These are phyloP conservation scores for Heterobasidion annosum DNA, from an alignment of 1,284 basidiomycete species.

Conservation along the genomic window DNA sequence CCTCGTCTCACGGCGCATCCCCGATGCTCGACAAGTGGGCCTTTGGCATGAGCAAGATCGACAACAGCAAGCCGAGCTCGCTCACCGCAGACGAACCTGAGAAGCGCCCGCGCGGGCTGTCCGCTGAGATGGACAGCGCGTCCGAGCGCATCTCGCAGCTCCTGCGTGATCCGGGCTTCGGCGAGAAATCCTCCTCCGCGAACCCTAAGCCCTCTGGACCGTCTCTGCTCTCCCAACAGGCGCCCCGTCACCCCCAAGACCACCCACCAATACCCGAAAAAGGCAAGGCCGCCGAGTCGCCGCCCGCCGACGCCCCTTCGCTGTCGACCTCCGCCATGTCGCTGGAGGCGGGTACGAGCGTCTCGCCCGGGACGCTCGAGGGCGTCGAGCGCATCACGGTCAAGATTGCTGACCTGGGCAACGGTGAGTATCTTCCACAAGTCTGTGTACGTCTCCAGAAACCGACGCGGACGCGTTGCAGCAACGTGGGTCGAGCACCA, in stretches of 20 bases:
- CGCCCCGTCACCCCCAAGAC: conserved; percentile 26
- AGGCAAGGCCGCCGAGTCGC: conserved; percentile 9
- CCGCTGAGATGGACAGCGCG: conserved; percentile 29
- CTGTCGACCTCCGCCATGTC: conserved; percentile 26
- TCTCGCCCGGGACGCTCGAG: conserved; percentile 13
- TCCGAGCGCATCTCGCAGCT: conserved; percentile 61
- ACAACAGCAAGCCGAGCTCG: conserved; percentile 18
- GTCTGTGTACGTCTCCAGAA: conserved; percentile 6
- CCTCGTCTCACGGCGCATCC: conserved; percentile 54
- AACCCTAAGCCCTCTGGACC: conserved; percentile 44
- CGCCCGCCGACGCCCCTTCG: conserved; percentile 2
- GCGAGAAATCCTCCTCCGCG: conserved; percentile 41
- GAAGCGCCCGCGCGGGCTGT: conserved; percentile 12
- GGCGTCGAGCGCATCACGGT: conserved; percentile 86
- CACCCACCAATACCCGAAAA: conserved; percentile 15
- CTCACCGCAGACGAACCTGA: conserved; percentile 10
- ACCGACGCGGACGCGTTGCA: conserved; percentile 17
- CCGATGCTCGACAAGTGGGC: conserved; percentile 88
- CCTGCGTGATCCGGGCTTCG: conserved; percentile 43
- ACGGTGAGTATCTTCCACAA: conserved; percentile 42
- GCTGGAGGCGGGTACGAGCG: conserved; percentile 22
- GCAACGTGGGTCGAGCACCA: conserved; percentile 87
- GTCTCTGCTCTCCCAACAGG: conserved; percentile 77
- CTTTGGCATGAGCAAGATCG: conserved; percentile 87
- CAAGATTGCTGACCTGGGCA: conserved; percentile 97